Evolutionary conservation across 805 yeast genomes (phyloP).

Genomic region (Suhomyces sp.): DNA sequence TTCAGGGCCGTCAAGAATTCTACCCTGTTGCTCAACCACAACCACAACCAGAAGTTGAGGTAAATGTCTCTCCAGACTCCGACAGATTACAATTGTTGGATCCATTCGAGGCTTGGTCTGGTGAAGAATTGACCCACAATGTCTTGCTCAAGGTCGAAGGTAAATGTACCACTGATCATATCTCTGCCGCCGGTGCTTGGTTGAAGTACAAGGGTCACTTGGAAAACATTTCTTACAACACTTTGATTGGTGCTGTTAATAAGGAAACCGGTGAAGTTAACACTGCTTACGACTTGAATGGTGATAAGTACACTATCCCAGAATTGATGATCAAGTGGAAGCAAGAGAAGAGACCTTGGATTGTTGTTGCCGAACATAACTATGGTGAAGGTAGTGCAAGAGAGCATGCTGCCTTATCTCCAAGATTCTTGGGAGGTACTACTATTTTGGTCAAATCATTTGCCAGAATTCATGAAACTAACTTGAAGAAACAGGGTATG

Average conservation of each 20-base stretch:
- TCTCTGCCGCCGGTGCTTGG: slow-evolving; percentile 99
- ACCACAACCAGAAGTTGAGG: slow-evolving; percentile 56
- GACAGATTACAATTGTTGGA: slow-evolving; percentile 89
- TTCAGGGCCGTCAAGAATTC: slow-evolving; percentile 68
- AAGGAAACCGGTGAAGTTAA: slow-evolving; percentile 97
- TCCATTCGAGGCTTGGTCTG: slow-evolving; percentile 86
- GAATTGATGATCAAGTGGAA: slow-evolving; percentile 97
- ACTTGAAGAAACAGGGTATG: slow-evolving; percentile 97
- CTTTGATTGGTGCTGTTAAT: slow-evolving; percentile 94
- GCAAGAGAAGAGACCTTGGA: slow-evolving; percentile 80
- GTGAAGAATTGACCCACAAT: slow-evolving; percentile 73
- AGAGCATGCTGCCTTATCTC: slow-evolving; percentile 98
- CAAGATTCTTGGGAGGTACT: slow-evolving; percentile 90
- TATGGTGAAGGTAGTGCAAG: slow-evolving; percentile 99
- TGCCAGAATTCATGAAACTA: slow-evolving; percentile 98
- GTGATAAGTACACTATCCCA: slow-evolving; percentile 78
- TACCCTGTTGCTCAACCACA: slow-evolving; percentile 72
- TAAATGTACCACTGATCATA: slow-evolving; percentile 97
- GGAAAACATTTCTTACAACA: slow-evolving; percentile 92
- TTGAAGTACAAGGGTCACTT: slow-evolving; percentile 96
- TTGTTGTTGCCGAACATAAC: slow-evolving; percentile 96
- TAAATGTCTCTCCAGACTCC: slow-evolving; percentile 80
- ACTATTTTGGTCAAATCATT: slow-evolving; percentile 89
- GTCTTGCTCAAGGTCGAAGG: slow-evolving; percentile 92
- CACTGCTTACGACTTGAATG: slow-evolving; percentile 83